Evolutionary conservation across 306 rosid species (phyloP).

Genomic region (Aeschynomene evenia): DNA sequence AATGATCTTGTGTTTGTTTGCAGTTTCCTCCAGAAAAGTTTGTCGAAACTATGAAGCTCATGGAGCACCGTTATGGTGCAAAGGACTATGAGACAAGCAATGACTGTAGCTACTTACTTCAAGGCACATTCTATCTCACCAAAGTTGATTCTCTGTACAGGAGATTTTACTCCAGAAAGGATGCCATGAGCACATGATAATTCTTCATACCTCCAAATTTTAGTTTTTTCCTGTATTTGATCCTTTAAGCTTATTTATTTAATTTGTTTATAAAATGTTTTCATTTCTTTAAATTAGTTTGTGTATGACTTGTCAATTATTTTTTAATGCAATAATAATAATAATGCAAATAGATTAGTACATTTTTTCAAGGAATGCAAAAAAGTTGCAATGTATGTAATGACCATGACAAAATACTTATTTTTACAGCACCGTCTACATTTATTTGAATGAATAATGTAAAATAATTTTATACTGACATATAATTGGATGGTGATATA

Average conservation of each 20-base stretch:
- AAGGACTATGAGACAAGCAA: slow-evolving; percentile 76
- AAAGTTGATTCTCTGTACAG: slow-evolving; percentile 81
- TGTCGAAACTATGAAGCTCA: slow-evolving; percentile 63
- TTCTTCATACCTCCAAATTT: slow-evolving; percentile 1
- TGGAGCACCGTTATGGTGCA: slow-evolving; percentile 90
- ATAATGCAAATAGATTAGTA: slow-evolving; percentile 10
- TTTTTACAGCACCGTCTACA: no score
- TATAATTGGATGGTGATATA: no score
- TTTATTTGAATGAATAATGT: no score
- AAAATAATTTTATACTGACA: no score
- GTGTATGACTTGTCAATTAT: background rate
- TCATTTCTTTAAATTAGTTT: background rate
- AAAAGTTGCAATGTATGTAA: background rate
- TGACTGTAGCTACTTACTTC: slow-evolving; percentile 53
- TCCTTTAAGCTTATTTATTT: background rate
- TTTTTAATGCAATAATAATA: background rate
- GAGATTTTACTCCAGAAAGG: slow-evolving; percentile 66
- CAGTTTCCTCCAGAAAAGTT: slow-evolving; percentile 74
- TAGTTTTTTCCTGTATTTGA: slow-evolving; percentile 5
- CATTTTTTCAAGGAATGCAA: background rate
- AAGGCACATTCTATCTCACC: slow-evolving; percentile 84
- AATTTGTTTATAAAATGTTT: background rate
- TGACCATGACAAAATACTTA: background rate
- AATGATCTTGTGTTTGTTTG: background rate
- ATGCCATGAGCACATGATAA: background rate